Evolutionary conservation across 306 rosid genomes (phyloP), one percentile per base, ranked within the genome.

Genomic region (Crataegus laevigata): DNA sequence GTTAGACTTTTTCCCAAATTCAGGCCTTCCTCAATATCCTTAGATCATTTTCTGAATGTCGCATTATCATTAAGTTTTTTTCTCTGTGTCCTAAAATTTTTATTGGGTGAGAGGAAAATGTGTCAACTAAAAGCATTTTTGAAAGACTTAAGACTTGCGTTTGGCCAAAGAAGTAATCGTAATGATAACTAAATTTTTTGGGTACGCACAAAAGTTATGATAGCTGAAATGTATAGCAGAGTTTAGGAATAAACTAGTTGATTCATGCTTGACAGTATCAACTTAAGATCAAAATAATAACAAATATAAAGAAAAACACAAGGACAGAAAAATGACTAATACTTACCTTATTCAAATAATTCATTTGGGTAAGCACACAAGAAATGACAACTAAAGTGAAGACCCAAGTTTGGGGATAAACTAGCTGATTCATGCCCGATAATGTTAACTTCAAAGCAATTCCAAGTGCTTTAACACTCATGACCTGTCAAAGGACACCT

Each of bases 381-480:
- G 83, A 73, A 73, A 87, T 74, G 60, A 96, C 99, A 74, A 96
- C 92, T 75, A 92, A 66, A 68, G 92, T 82, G 77, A 96, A 96
- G 73, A 74, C 90, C 99, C 99, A 96, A 21, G 99, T 92, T 80
- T 96, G 96, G 55, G 99, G 99, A 82, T 82, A 96, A 81, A 89
- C 78, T 72, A 96, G 89, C 77, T 96, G 99, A 86, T 92, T 96
- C 90, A 86, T 92, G 77, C 99, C 99, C 0, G 97, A 89, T 38
- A 96, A 81, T 22, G 99, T 96, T 82, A 96, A 80, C 88, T 96
- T 96, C 87, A 96, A 80, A 77, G 98, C 99, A 84, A 96, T 96
- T 79, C 99, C 99, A 67, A 96, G 89, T 67, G 98, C 99, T 87
- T 92, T 96, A 69, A 96, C 99, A 79, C 99, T 90, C 99, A 96